phyloP scores from a whole-genome alignment of 2,329 filamentous ascomycete species.

The Sclerotinia glacialis region DNA sequence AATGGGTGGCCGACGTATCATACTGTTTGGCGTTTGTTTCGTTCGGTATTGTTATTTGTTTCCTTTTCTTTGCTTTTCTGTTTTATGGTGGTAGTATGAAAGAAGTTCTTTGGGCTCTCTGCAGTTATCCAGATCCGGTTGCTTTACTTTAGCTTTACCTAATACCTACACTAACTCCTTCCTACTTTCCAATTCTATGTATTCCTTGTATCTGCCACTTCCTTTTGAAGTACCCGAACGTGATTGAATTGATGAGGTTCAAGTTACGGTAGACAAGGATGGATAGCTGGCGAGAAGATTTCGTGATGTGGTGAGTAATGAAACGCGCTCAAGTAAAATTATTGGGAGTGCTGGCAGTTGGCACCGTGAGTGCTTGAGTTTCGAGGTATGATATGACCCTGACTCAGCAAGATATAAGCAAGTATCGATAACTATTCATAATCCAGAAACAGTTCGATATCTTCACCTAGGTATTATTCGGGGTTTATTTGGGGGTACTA shows the following conservation, averaged over 20 bases:
- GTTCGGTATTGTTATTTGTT: conserved; percentile 3
- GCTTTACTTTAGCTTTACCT: conserved; percentile 11
- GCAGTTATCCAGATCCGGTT: not conserved
- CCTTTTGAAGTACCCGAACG: not conserved
- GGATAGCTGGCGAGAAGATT: too few relatives aligned
- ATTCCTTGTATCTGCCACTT: not conserved
- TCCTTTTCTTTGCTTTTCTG: not conserved
- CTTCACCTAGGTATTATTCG: not conserved
- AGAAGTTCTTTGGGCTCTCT: not conserved
- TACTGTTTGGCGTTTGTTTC: conserved; percentile 6
- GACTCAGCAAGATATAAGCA: not conserved
- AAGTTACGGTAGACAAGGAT: not conserved
- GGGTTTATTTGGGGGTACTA: too few relatives aligned
- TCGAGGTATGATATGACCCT: too few relatives aligned
- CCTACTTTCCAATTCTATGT: not conserved
- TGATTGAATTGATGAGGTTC: not conserved
- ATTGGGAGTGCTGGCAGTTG: not conserved
- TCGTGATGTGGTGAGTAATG: too few relatives aligned
- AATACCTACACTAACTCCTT: not conserved
- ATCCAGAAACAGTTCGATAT: not conserved
- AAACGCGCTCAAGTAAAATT: not conserved
- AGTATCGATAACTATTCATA: not conserved
- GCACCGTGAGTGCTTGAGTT: not conserved
- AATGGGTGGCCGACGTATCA: not conserved
- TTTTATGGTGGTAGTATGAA: not conserved